phyloP scores from a whole-genome alignment of 2,329 filamentous ascomycete genomes.

The Neonectria ditissima region DNA sequence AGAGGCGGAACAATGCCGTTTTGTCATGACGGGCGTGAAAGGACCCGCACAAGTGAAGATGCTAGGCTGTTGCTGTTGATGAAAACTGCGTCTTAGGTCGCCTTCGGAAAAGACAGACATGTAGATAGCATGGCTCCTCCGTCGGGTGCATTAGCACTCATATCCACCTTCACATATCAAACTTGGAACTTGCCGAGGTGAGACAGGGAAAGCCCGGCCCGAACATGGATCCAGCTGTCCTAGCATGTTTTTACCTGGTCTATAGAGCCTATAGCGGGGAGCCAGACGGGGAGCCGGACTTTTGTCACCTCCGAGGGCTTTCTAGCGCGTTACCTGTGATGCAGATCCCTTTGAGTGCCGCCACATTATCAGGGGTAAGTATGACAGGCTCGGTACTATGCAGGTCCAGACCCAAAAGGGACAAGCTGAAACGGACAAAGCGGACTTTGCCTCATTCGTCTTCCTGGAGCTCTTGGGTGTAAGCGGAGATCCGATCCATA shows the following conservation, averaged over 20 bases:
- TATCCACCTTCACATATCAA: background rate
- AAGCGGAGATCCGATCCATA: background rate
- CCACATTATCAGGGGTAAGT: background rate
- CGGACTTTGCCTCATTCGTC: background rate
- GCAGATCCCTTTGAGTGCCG: background rate
- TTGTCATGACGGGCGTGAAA: background rate
- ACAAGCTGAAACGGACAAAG: background rate
- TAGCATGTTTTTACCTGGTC: background rate
- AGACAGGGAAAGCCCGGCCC: background rate
- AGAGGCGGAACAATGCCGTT: background rate
- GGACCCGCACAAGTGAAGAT: background rate
- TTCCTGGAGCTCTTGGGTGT: background rate
- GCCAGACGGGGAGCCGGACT: background rate
- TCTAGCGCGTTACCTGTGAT: background rate
- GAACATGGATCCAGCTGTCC: background rate
- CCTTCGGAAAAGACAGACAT: background rate
- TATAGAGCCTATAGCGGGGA: background rate
- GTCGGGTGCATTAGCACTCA: too few relatives aligned
- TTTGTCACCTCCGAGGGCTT: background rate
- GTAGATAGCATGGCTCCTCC: background rate
- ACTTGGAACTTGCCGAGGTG: background rate
- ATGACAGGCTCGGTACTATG: too few relatives aligned
- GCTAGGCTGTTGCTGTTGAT: background rate
- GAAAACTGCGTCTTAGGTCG: background rate
- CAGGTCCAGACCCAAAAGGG: background rate